These are phyloP conservation scores for Acorus gramineus DNA, from an alignment of 106 monocot genomes.

Conservation along the genomic window DNA sequence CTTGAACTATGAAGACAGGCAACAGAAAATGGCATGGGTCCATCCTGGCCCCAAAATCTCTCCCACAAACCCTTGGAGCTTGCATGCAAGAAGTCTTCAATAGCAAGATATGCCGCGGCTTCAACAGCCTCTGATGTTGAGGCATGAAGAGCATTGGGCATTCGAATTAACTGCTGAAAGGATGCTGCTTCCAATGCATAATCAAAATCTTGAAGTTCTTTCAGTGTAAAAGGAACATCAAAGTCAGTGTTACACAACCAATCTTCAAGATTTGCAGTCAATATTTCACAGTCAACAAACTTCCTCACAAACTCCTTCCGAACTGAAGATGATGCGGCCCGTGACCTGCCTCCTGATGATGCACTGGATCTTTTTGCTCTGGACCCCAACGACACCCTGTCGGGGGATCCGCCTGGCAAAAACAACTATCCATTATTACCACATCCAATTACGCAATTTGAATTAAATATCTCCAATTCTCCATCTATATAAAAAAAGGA, in stretches of 20 bases:
- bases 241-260: constrained; percentile 78
- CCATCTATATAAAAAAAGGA: no score
- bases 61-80: constrained; percentile 94
- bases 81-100: constrained; percentile 93
- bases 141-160: constrained; percentile 87
- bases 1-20: constrained; percentile 84
- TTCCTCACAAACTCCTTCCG: constrained; percentile 75
- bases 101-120: constrained; percentile 84
- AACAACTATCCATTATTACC: not conserved
- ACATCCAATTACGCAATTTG: no score
- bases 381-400: constrained; percentile 34
- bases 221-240: constrained; percentile 74
- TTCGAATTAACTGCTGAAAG: constrained; percentile 87
- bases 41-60: constrained; percentile 74
- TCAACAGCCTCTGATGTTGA: constrained; percentile 80
- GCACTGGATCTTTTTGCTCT: constrained; percentile 46
- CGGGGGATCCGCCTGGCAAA: constrained; percentile 64
- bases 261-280: constrained; percentile 64
- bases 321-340: constrained; percentile 52
- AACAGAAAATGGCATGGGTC: constrained; percentile 66
- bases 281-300: constrained; percentile 81
- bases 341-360: constrained; percentile 30
- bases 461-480: no score
- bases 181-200: constrained; percentile 82
- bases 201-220: constrained; percentile 86